Percentiles rank a stretch among this genome's conserved stretches.
These are phyloP conservation scores for Trametes sanguinea DNA, from an alignment of 768 basidiomycete species.

Conservation along the genomic window DNA sequence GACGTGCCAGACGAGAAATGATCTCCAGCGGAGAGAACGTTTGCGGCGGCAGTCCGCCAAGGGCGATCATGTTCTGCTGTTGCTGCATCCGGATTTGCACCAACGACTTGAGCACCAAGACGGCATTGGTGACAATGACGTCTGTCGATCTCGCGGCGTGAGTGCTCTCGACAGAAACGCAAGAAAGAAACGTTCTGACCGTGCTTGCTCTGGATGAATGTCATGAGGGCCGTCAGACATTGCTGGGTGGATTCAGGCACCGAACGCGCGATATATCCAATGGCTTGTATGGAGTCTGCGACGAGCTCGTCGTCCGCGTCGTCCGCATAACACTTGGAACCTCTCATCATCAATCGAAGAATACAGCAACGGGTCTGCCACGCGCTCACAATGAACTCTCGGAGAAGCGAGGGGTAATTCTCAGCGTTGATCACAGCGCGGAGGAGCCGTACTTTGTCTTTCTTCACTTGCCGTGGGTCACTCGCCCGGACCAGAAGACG, in stretches of 20 bases:
- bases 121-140: constrained; percentile 73
- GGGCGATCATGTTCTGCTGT: constrained; percentile 29
- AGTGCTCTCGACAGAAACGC: neutral
- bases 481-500: constrained; percentile 70
- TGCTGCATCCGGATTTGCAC: constrained; percentile 65
- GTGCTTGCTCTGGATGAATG: constrained; percentile 74
- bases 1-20: constrained; percentile 75
- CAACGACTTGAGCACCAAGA: constrained; percentile 82
- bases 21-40: constrained; percentile 55
- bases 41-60: constrained; percentile 19
- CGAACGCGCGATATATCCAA: constrained; percentile 72
- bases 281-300: constrained; percentile 69
- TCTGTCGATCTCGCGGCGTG: constrained; percentile 46
- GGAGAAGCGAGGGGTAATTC: constrained; percentile 69
- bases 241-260: constrained; percentile 70
- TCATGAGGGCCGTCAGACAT: constrained; percentile 75
- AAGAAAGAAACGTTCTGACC: constrained; percentile 39
- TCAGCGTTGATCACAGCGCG: constrained; percentile 63
- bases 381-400: constrained; percentile 77
- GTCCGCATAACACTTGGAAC: constrained; percentile 78
- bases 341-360: neutral
- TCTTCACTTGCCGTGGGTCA: constrained; percentile 68
- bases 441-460: constrained; percentile 74
- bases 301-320: constrained; percentile 74
- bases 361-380: too few species aligned